Evolutionary conservation across 2,329 filamentous ascomycete genomes (phyloP), one percentile per base, ranked within the genome.

Genomic region (Basipetospora chlamydospora): DNA sequence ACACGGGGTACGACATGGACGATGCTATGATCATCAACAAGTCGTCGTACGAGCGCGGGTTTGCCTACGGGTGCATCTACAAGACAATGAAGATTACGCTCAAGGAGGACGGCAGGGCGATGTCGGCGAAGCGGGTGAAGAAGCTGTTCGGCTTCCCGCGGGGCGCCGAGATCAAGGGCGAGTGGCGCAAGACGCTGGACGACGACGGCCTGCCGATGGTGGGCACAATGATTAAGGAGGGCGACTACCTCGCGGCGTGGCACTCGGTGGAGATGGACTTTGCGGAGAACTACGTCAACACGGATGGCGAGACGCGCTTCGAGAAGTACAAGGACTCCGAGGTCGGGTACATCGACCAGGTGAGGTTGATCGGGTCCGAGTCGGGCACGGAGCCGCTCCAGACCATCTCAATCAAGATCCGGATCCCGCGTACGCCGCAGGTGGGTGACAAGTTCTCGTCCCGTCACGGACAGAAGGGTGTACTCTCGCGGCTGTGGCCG

Each of bases 401-500:
- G 44, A 82, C 76, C 7, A 79, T 79, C 15, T 72, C 96, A 33
- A 74, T 96, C 65, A 98, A 98, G 58, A 80, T 96, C 11, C 82
- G 95, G 52, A 94, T 87, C 0, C 72, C 90, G n/a, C 92, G 98
- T 56, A 98, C 92, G 5, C 90, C 90, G 0, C 90, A 98, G 56
- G 71, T 98, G 3, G 90, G 90, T 37, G 90, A 98, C 69, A 98
- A 98, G 55, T 98, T 98, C 61, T 95, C 87, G 1, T 98, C 90
- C 35, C 84, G 90, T 41, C 90, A 98, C 69, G 90, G 90, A 15
- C 90, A 98, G 52, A 98, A 98, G 58, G 90, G 90, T 63, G 90
- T 96, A 88, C 96, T 47, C 94, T 98, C 40, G 86, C 88, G 13
- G 83, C 94, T 43, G n/a, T n/a, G n/a, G n/a, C n/a, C n/a, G n/a